phyloP scores from a whole-genome alignment of 73 alveolate species.

The Paramecium bursaria region DNA sequence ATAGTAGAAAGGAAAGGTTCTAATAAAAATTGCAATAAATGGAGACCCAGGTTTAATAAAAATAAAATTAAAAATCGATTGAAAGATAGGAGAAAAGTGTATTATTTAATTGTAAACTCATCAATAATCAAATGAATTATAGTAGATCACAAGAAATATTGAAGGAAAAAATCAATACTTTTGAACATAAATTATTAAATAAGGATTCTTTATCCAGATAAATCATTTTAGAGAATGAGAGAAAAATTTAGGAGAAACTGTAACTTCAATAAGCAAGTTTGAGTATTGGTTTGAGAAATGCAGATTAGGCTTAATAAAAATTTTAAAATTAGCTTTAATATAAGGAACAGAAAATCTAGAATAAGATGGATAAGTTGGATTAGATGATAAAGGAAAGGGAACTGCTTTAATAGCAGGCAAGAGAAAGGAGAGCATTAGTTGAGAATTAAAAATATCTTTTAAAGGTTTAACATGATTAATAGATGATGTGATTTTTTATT shows the following conservation, averaged over 20 bases:
- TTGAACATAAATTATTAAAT: not conserved
- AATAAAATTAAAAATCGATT: not conserved
- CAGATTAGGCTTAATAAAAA: not conserved
- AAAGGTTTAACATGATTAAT: conserved; percentile 2
- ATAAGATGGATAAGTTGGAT: conserved; percentile 40
- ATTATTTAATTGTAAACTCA: not conserved
- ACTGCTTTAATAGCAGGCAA: not conserved
- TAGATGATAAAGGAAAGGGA: conserved; percentile 45
- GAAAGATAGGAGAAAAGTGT: not conserved
- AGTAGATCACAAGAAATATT: not conserved
- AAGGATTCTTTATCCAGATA: conserved; percentile 22
- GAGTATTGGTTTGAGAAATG: conserved; percentile 10
- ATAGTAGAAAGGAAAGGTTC: not conserved
- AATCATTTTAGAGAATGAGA: conserved; percentile 3
- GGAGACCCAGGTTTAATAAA: not conserved
- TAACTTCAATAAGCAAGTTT: not conserved
- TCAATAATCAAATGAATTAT: not conserved
- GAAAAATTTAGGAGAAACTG: conserved; percentile 20
- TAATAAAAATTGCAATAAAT: not conserved
- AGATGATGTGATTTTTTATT: conserved; percentile 27
- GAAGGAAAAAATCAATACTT: not conserved
- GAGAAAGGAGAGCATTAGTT: conserved; percentile 44
- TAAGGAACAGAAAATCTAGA: conserved; percentile 6
- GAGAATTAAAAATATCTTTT: conserved; percentile 16
- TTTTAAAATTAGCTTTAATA: not conserved